Evolutionary conservation across 768 basidiomycete genomes (phyloP).

Genomic region (Cytidiella melzeri): DNA sequence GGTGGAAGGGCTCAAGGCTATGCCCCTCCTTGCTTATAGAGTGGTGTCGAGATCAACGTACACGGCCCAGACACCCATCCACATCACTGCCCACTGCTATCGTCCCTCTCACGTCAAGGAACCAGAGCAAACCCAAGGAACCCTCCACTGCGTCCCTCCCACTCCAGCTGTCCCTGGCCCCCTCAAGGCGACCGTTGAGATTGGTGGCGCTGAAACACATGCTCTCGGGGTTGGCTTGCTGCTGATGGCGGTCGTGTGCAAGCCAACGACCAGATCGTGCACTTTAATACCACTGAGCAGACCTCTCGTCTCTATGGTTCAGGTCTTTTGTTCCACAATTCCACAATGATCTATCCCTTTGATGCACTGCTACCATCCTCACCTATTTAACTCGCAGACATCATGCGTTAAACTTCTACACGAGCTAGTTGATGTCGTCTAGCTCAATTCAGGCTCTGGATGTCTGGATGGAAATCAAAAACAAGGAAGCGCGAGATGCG

Average conservation of each 20-base stretch:
- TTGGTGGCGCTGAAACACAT: conserved; percentile 18
- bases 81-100: conserved; percentile 99
- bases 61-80: conserved; percentile 98
- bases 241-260: conserved; percentile 78
- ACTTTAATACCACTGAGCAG: conserved; percentile 58
- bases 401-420: too few species aligned
- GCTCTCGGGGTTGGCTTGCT: conserved; percentile 47
- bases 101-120: conserved; percentile 94
- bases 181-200: conserved; percentile 28
- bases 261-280: conserved; percentile 83
- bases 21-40: conserved; percentile 96
- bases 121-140: conserved; percentile 49
- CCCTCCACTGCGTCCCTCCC: conserved; percentile 33
- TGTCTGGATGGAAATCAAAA: too few species aligned
- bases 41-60: conserved; percentile 95
- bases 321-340: too few species aligned
- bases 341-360: too few species aligned
- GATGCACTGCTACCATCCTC: too few species aligned
- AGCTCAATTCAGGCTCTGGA: too few species aligned
- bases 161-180: conserved; percentile 38
- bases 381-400: too few species aligned
- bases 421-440: too few species aligned
- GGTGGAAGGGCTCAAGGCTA: conserved; percentile 97
- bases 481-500: too few species aligned
- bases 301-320: conserved; percentile 56